These are phyloP conservation scores for Termitomyces sp. DNA, from an alignment of 768 basidiomycete species.

Conservation along the genomic window DNA sequence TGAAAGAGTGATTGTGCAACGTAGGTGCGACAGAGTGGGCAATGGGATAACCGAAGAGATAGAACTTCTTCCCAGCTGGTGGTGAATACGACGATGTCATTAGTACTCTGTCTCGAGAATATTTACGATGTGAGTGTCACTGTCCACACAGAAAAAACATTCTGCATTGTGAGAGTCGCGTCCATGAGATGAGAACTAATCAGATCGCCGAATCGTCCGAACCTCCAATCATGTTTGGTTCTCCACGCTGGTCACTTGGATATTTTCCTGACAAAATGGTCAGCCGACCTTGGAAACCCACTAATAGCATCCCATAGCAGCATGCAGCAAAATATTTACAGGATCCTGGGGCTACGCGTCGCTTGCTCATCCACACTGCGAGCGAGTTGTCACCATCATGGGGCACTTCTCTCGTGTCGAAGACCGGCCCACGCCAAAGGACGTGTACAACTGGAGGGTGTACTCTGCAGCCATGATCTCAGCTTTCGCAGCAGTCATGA, in stretches of 20 bases:
- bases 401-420: constrained; percentile 17
- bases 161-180: not conserved
- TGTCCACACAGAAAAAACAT: not conserved
- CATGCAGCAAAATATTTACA: not conserved
- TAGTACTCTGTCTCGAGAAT: not conserved
- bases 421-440: constrained; percentile 19
- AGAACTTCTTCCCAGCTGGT: constrained; percentile 14
- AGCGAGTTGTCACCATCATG: constrained; percentile 5
- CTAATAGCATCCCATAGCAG: not conserved
- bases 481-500: constrained; percentile 34
- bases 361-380: not conserved
- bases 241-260: not conserved
- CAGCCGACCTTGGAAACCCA: not conserved
- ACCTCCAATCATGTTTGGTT: not conserved
- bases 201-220: not conserved
- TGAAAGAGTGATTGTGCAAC: constrained; percentile 26
- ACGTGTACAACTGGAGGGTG: constrained; percentile 36
- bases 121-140: too few species aligned
- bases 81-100: not conserved
- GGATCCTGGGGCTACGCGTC: not conserved
- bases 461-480: constrained; percentile 27
- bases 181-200: not conserved
- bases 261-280: not conserved
- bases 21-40: constrained; percentile 27
- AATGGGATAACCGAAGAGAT: constrained; percentile 29